Percentiles rank a stretch among this genome's conserved stretches.
phyloP scores from a whole-genome alignment of 192 early-diverging fungal species.

The Coemansia reversa region DNA sequence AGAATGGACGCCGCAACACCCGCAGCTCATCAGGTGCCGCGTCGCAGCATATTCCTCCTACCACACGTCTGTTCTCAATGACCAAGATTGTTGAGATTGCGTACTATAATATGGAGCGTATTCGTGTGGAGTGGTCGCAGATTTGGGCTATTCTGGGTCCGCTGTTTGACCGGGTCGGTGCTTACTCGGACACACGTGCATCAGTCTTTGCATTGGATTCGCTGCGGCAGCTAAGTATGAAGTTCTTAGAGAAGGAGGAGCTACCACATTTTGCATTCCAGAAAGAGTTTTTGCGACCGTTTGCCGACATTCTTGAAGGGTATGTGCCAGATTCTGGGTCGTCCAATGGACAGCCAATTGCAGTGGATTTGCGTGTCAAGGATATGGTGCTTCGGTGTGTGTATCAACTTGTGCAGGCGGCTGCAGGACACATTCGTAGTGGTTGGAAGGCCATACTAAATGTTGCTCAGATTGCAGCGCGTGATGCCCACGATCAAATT shows the following conservation, averaged over 20 bases:
- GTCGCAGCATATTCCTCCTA: slow-evolving; percentile 15
- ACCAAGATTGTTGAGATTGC: slow-evolving; percentile 95
- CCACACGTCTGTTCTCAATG: slow-evolving; percentile 85
- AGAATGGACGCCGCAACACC: not conserved
- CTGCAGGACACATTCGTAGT: slow-evolving; percentile 73
- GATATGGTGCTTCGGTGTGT: slow-evolving; percentile 79
- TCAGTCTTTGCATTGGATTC: slow-evolving; percentile 90
- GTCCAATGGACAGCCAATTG: slow-evolving; percentile 6
- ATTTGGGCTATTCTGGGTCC: slow-evolving; percentile 82
- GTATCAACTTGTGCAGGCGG: slow-evolving; percentile 71
- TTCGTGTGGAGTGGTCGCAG: slow-evolving; percentile 92
- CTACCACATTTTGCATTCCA: slow-evolving; percentile 91
- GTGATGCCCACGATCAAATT: slow-evolving; percentile 66
- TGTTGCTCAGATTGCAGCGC: slow-evolving; percentile 64
- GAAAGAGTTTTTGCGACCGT: slow-evolving; percentile 90
- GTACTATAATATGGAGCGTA: slow-evolving; percentile 96
- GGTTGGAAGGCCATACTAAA: slow-evolving; percentile 76
- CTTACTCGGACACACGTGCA: slow-evolving; percentile 78
- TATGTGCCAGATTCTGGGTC: slow-evolving; percentile 59
- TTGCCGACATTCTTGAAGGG: slow-evolving; percentile 76
- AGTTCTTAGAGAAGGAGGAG: slow-evolving; percentile 95
- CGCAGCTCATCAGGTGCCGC: slow-evolving; percentile 4
- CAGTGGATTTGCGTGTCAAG: slow-evolving; percentile 54
- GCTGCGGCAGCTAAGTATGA: slow-evolving; percentile 87
- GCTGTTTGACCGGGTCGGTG: slow-evolving; percentile 85